phyloP scores from a whole-genome alignment of 257 asterid species.

The Avicennia marina region DNA sequence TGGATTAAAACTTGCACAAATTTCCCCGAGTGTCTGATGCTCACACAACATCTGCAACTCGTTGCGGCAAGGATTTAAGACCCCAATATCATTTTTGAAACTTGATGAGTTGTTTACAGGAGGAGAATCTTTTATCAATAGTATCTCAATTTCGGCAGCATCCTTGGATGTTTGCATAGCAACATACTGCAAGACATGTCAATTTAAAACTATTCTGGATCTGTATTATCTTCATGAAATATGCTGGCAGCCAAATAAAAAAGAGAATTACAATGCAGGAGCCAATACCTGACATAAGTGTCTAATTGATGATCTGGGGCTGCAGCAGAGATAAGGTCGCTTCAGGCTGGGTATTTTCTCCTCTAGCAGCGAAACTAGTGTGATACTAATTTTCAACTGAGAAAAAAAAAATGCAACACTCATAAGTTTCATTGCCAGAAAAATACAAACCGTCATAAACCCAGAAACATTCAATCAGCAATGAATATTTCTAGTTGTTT shows the following conservation, averaged over 20 bases:
- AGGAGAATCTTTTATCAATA: conserved; percentile 41
- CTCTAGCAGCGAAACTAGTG: conserved; percentile 64
- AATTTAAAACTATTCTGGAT: conserved; percentile 18
- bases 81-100: conserved; percentile 21
- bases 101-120: conserved; percentile 30
- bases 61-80: conserved; percentile 34
- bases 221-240: background rate
- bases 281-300: conserved; percentile 71
- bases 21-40: conserved; percentile 68
- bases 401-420: conserved; percentile 19
- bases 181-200: conserved; percentile 60
- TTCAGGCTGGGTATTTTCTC: conserved; percentile 79
- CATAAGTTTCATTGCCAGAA: conserved; percentile 12
- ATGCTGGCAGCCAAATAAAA: conserved; percentile 10
- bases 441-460: no score
- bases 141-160: conserved; percentile 66
- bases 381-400: conserved; percentile 72
- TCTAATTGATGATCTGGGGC: conserved; percentile 50
- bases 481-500: no score
- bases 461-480: no score
- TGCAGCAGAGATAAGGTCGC: conserved; percentile 81
- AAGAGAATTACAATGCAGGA: conserved; percentile 14
- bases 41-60: conserved; percentile 50
- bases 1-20: conserved; percentile 54
- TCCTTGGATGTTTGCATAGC: conserved; percentile 73